These are phyloP conservation scores for Ogataea ramenticola DNA, from an alignment of 805 yeast genomes.

Conservation along the genomic window DNA sequence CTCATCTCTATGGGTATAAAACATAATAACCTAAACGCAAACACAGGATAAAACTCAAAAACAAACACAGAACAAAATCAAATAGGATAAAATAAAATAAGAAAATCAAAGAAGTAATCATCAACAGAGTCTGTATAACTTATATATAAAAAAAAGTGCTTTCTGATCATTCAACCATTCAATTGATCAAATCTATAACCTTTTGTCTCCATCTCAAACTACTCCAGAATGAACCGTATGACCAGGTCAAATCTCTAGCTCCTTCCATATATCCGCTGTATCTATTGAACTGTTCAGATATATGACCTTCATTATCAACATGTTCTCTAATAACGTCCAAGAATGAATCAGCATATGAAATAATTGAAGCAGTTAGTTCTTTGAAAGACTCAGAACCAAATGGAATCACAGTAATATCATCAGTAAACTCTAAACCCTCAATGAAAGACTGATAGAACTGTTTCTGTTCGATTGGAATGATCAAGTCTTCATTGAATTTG, in stretches of 20 bases:
- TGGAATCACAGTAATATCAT: constrained; percentile 19
- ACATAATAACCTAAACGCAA: no score
- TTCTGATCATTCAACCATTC: background rate
- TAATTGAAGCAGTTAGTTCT: constrained; percentile 36
- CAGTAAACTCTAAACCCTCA: constrained; percentile 9
- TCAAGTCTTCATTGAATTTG: constrained; percentile 33
- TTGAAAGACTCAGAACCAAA: constrained; percentile 38
- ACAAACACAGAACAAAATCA: no score
- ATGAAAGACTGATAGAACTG: constrained; percentile 14
- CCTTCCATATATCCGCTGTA: constrained; percentile 83
- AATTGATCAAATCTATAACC: constrained; percentile 22
- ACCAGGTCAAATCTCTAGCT: constrained; percentile 85
- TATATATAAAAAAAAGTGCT: background rate
- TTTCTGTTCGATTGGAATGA: constrained; percentile 20
- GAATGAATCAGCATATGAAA: constrained; percentile 62
- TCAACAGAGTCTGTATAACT: no score
- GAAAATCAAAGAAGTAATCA: background rate
- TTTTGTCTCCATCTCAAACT: constrained; percentile 58
- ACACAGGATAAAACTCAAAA: no score
- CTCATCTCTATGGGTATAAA: no score
- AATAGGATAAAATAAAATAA: background rate
- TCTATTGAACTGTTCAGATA: constrained; percentile 86
- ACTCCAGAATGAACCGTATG: constrained; percentile 71
- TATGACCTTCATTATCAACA: constrained; percentile 57
- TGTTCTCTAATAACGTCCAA: constrained; percentile 51